Percentiles rank a stretch among this genome's conserved stretches.
Conservation (phyloP, 495 filamentous ascomycete species). For the Xylaria grammica region DNA sequence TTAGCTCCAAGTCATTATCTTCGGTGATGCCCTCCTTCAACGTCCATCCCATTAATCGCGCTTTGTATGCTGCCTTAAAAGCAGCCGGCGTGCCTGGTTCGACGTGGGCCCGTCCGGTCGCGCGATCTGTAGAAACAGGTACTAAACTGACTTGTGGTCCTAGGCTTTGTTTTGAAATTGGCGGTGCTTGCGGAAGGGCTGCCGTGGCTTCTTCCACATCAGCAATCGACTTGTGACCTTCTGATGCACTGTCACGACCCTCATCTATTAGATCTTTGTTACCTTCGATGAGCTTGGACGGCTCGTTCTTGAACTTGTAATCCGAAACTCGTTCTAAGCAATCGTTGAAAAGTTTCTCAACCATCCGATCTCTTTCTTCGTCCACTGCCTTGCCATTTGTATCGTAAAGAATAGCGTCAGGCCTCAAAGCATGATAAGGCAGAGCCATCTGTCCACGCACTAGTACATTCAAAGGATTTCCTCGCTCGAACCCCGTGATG, state of each 20-base stretch:
- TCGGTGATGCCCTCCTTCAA: constrained; percentile 68
- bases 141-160: constrained; percentile 57
- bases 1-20: constrained; percentile 75
- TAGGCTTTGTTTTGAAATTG: constrained; percentile 54
- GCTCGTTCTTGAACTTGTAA: constrained; percentile 77
- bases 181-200: constrained; percentile 50
- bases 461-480: constrained; percentile 90
- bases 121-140: constrained; percentile 62
- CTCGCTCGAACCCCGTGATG: constrained; percentile 93
- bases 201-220: constrained; percentile 67
- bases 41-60: constrained; percentile 79
- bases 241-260: constrained; percentile 75
- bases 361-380: constrained; percentile 76
- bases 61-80: constrained; percentile 70
- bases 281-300: constrained; percentile 77
- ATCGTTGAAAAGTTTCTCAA: constrained; percentile 91
- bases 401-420: constrained; percentile 91
- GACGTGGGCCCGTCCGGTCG: constrained; percentile 64
- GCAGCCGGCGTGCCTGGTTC: constrained; percentile 61
- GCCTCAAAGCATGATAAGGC: constrained; percentile 79
- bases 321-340: constrained; percentile 87
- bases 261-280: constrained; percentile 82
- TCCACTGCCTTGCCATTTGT: constrained; percentile 81
- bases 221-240: constrained; percentile 72
- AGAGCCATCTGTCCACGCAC: constrained; percentile 90